Evolutionary conservation across 176 grass and related monocot genomes (phyloP).

Genomic region (Oryza coarctata): DNA sequence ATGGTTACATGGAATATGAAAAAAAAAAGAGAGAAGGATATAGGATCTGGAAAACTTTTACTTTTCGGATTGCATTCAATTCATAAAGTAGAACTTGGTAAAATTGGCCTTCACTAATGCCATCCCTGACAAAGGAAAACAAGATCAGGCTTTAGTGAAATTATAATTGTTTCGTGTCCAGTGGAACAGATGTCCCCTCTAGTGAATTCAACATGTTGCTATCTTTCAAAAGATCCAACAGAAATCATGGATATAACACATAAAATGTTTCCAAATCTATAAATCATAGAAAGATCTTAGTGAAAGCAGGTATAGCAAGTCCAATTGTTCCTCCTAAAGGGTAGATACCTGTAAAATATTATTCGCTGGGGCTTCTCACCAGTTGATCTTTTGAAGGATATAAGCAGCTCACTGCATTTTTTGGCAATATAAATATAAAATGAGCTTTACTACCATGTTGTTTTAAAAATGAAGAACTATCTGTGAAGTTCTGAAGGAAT

Average conservation of each 20-base stretch:
- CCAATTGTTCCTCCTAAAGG: background rate
- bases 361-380: conserved; percentile 53
- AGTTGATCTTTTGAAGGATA: conserved; percentile 65
- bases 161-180: background rate
- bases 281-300: background rate
- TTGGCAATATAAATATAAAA: background rate
- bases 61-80: conserved; percentile 59
- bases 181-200: background rate
- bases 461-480: background rate
- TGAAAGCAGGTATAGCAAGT: background rate
- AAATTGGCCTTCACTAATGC: conserved; percentile 73
- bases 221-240: background rate
- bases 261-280: background rate
- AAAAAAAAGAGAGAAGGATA: background rate
- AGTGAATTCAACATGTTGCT: background rate
- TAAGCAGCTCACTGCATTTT: conserved; percentile 57
- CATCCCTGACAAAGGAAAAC: conserved; percentile 42
- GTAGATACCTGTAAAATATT: conserved; percentile 67
- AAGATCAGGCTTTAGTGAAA: background rate
- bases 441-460: background rate
- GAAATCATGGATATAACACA: background rate
- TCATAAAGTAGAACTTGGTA: conserved; percentile 68
- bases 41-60: conserved; percentile 9
- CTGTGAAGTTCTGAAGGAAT: background rate
- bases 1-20: background rate